Conservation (phyloP, 495 filamentous ascomycete species). For the Hypoxylon trugodes region DNA sequence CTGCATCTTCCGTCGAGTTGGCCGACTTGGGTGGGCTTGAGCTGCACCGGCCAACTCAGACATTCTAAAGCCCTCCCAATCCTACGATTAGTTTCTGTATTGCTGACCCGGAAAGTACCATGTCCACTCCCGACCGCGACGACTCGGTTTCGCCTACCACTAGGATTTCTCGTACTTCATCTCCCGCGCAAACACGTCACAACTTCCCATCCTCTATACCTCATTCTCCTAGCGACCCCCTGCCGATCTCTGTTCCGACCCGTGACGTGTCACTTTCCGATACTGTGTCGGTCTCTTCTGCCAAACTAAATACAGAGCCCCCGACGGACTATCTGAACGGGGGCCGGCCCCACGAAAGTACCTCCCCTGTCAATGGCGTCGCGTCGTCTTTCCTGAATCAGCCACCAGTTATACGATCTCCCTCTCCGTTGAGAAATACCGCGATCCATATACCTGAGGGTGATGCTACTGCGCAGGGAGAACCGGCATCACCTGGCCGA, state of each 20-base stretch:
- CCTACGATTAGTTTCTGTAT: background rate
- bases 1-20: constrained; percentile 13
- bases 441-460: constrained; percentile 15
- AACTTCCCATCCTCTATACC: constrained; percentile 26
- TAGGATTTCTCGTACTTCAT: constrained; percentile 31
- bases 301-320: constrained; percentile 35
- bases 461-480: constrained; percentile 23
- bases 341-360: constrained; percentile 46
- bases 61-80: constrained; percentile 2
- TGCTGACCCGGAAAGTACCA: constrained; percentile 16
- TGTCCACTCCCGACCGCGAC: constrained; percentile 43
- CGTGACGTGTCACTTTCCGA: constrained; percentile 25
- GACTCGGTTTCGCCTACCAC: constrained; percentile 45
- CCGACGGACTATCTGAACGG: constrained; percentile 57
- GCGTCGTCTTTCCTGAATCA: constrained; percentile 18
- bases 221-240: constrained; percentile 1
- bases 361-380: constrained; percentile 34
- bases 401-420: constrained; percentile 22
- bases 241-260: background rate
- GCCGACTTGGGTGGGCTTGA: constrained; percentile 3
- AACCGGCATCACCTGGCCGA: constrained; percentile 50
- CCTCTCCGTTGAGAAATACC: constrained; percentile 26
- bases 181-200: constrained; percentile 18
- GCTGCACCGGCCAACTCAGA: constrained; percentile 12
- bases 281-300: constrained; percentile 19